Evolutionary conservation across 2,329 filamentous ascomycete species (phyloP), one percentile per base, ranked within the genome.

Genomic region (Mycosphaerella arachidis): DNA sequence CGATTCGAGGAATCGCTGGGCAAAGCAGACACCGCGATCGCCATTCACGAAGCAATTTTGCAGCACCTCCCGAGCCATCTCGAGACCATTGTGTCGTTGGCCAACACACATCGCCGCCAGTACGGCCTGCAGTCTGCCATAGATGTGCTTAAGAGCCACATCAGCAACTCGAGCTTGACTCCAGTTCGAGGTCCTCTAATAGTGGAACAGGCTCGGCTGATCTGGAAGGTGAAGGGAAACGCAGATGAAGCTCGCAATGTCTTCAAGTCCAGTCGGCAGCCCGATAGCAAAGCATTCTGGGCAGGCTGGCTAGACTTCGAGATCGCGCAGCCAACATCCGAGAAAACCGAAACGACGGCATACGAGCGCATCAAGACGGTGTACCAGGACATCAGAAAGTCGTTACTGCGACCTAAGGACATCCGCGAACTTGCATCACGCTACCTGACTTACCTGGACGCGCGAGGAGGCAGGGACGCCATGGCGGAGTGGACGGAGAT

Each of bases 241-340:
- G 80, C 86, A 0, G 87, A 91, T 9, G 91, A 93, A 69, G 92
- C 92, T 43, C 89, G 94, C 30, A 84, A 88, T 56, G 85, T 96
- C 0, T 97, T 93, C 78, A 78, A 86, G 63, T 89, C 88, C 75
- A 93, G 96, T 68, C 82, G 89, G 58, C 86, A 92, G 71, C 91
- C 86, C 81, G 90, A 94, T 71, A 96, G 92, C 74, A 84, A 86
- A 35, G 81, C 90, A 48, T 97, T 97, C 80, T 99, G 94, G 93
- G 82, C 86, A 67, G 90, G 85, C 70, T 97, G 92, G 81, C 83
- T 97, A 57, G 81, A 88, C 60, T 96, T 99, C 71, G 94, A 99
- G 78, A 80, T 95, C 53, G 86, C 90, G 58, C 92, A 96, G 73
- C 88, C 90, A 10, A 88, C 87, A 1, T 86, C 79, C 62, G 77